phyloP scores from a whole-genome alignment of 2,329 filamentous ascomycete genomes.

The Metarhizium brunneum region DNA sequence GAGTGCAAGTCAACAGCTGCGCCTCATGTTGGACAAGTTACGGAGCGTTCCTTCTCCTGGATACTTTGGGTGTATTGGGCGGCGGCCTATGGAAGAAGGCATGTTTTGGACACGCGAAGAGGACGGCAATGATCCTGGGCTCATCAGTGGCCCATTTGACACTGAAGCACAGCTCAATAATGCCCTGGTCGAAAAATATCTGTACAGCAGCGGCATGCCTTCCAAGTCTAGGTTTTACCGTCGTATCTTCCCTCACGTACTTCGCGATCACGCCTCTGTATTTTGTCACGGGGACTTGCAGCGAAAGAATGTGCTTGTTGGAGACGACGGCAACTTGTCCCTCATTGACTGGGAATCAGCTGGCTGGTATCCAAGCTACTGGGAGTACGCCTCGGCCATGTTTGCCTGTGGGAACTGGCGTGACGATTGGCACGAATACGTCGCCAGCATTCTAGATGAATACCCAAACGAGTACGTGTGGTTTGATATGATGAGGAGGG shows the following conservation, averaged over 20 bases:
- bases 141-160: too few relatives aligned
- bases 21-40: too few relatives aligned
- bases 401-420: neutral
- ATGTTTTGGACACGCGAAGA: too few relatives aligned
- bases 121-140: too few relatives aligned
- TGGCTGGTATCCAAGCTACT: slow-evolving; percentile 15
- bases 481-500: slow-evolving; percentile 1
- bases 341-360: slow-evolving; percentile 11
- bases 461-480: neutral
- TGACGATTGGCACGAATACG: slow-evolving; percentile 1
- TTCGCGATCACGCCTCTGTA: neutral
- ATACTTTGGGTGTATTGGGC: too few relatives aligned
- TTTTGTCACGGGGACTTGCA: neutral
- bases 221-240: slow-evolving; percentile 4
- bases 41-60: too few relatives aligned
- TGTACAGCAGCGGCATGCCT: slow-evolving; percentile 6
- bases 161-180: slow-evolving; percentile 2
- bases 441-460: neutral
- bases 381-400: slow-evolving; percentile 11
- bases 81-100: too few relatives aligned
- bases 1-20: too few relatives aligned
- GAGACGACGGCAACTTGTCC: neutral
- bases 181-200: slow-evolving; percentile 8
- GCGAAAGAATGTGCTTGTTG: neutral
- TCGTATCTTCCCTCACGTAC: neutral